phyloP scores from a whole-genome alignment of 1,284 basidiomycete species.

The Pseudozyma tsukubaensis region DNA sequence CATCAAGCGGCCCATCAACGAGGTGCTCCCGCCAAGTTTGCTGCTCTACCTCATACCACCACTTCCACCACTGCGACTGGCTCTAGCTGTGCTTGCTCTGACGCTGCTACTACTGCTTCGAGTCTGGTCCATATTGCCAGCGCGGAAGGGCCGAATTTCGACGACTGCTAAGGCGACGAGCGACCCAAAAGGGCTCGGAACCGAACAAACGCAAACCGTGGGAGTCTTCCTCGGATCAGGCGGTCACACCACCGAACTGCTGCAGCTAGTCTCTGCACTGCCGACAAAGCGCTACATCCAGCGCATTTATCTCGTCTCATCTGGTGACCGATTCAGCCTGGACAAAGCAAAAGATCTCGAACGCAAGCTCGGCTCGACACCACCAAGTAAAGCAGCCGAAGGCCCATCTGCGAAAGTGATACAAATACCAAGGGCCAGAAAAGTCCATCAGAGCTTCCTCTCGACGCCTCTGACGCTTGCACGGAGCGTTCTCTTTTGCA shows the following conservation, averaged over 20 bases:
- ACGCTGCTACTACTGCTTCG: slow-evolving; percentile 10
- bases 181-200: neutral
- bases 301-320: slow-evolving; percentile 83
- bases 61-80: slow-evolving; percentile 18
- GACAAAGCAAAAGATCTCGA: slow-evolving; percentile 81
- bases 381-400: neutral
- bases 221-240: slow-evolving; percentile 78
- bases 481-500: slow-evolving; percentile 41
- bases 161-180: neutral
- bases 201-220: slow-evolving; percentile 52
- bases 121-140: slow-evolving; percentile 29
- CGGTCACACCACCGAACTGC: slow-evolving; percentile 91
- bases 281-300: slow-evolving; percentile 81
- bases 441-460: slow-evolving; percentile 59
- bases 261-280: slow-evolving; percentile 80
- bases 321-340: slow-evolving; percentile 83
- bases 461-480: slow-evolving; percentile 52
- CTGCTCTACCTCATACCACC: slow-evolving; percentile 43
- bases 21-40: slow-evolving; percentile 35
- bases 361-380: slow-evolving; percentile 57
- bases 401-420: slow-evolving; percentile 17
- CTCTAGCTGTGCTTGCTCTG: neutral
- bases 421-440: slow-evolving; percentile 82
- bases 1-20: slow-evolving; percentile 38
- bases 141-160: neutral